A percentile compares a stretch with the other conserved stretches of the same genome.
Conservation (phyloP, 2,329 filamentous ascomycete species). For the Daldinia sp. region DNA sequence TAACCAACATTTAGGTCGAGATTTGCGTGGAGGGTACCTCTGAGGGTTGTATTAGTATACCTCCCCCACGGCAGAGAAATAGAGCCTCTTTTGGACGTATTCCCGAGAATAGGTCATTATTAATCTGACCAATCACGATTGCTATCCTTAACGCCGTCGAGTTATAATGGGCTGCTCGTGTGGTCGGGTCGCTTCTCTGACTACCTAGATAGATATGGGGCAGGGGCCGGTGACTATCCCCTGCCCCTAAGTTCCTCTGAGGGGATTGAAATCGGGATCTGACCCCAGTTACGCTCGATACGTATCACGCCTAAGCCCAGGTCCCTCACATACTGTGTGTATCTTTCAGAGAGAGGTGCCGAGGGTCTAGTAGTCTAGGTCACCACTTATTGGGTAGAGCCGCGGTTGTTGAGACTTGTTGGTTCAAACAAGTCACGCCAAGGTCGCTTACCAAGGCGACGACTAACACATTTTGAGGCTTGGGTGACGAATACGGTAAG, state of each 20-base stretch:
- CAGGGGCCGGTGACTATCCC: conserved; percentile 6
- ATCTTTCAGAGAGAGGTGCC: neutral
- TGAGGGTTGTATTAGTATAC: neutral
- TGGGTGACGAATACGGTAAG: conserved; percentile 24
- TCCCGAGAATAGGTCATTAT: neutral
- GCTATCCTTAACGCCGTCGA: neutral
- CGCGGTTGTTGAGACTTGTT: conserved; percentile 34
- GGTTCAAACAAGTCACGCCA: conserved; percentile 15
- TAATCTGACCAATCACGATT: neutral
- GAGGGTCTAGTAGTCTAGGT: neutral
- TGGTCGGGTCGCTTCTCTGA: neutral
- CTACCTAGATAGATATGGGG: conserved; percentile 4
- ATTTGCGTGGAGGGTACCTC: neutral
- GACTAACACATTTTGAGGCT: conserved; percentile 9
- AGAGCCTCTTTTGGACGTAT: neutral
- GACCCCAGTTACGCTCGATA: conserved; percentile 19
- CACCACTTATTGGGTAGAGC: conserved; percentile 31
- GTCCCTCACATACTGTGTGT: conserved; percentile 20
- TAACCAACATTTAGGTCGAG: neutral
- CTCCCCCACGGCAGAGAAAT: neutral
- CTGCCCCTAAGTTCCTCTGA: neutral
- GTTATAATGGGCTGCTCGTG: neutral
- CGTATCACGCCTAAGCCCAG: neutral
- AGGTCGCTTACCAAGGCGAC: conserved; percentile 27
- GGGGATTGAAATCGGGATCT: conserved; percentile 26